Evolutionary conservation across 345 rosid genomes (phyloP), one percentile per base, ranked within the genome.

Genomic region (Arabidopsis arenosa): DNA sequence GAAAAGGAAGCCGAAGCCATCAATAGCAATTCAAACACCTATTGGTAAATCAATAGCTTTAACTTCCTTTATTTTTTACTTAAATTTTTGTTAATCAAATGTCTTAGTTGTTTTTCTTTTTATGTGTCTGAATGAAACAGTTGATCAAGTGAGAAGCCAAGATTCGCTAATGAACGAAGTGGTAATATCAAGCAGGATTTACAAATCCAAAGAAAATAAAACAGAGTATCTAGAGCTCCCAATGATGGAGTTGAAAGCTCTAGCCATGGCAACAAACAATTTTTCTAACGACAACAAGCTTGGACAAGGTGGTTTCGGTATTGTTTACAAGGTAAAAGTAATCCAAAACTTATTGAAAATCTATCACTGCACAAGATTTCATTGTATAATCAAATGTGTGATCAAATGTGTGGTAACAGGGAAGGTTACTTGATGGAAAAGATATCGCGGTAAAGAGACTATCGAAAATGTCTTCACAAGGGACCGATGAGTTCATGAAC

Each of bases 371-470:
- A 18, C 6, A 51, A 17, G 26, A 11, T 49, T 18, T 14, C 9
- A 37, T 60, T 60, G 5, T 10, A 36, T 40, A 41, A 7, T 65
- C 21, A 18, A 18, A 18, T 18, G 21, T 18, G 21, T 18, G 21
- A 18, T 18, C 3, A 45, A 9, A 28, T 49, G 28, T 53, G 15
- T 17, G 2, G 4, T 30, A 32, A 14, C 82, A 87, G 96, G 90
- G 85, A 35, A 74, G 52, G 74, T 63, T 89, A 45, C 68, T 59
- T 48, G 90, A 85, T 39, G 89, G 88, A 8, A 77, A 79, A 74
- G 82, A 69, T 28, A 78, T 92, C 40, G 96, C 96, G 0, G 92
- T 90, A 2, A 92, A 92, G 74, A 87, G 93, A 68, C 85, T 92
- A 9, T 85, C 92, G 2, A 82, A 65, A 55, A 83, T 58, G 60